phyloP scores from a whole-genome alignment of 441 rosid genomes.

The Adansonia madagascariensis region DNA sequence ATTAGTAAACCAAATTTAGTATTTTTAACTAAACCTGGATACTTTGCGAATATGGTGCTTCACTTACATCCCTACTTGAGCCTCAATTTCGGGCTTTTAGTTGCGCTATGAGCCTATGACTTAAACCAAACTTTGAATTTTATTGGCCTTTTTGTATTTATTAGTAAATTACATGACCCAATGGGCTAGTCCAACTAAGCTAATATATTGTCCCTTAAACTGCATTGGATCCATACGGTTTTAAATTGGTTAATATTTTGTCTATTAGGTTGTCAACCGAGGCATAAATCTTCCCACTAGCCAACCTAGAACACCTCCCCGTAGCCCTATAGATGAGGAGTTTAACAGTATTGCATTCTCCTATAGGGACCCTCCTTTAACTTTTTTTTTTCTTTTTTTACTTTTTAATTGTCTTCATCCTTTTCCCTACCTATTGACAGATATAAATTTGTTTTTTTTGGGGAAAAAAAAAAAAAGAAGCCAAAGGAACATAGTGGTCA shows the following conservation, averaged over 20 bases:
- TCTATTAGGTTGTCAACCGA: too few species aligned
- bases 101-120: not conserved
- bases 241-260: too few species aligned
- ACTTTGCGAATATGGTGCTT: too few species aligned
- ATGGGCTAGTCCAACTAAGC: not conserved
- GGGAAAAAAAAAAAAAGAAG: not conserved
- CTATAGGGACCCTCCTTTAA: too few species aligned
- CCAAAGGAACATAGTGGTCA: not conserved
- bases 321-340: not conserved
- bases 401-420: not conserved
- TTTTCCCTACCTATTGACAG: constrained; percentile 2
- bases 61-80: not conserved
- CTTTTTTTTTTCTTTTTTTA: not conserved
- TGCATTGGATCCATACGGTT: too few species aligned
- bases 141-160: not conserved
- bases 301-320: too few species aligned
- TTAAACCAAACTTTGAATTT: not conserved
- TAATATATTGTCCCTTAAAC: not conserved
- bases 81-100: not conserved
- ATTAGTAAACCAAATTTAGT: too few species aligned
- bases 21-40: too few species aligned
- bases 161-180: not conserved
- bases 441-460: not conserved
- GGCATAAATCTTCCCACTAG: too few species aligned
- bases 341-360: not conserved